A percentile compares a stretch with the other conserved stretches of the same genome.
Conservation (phyloP, 495 filamentous ascomycete genomes). For the Aspergillus bridgeri region DNA sequence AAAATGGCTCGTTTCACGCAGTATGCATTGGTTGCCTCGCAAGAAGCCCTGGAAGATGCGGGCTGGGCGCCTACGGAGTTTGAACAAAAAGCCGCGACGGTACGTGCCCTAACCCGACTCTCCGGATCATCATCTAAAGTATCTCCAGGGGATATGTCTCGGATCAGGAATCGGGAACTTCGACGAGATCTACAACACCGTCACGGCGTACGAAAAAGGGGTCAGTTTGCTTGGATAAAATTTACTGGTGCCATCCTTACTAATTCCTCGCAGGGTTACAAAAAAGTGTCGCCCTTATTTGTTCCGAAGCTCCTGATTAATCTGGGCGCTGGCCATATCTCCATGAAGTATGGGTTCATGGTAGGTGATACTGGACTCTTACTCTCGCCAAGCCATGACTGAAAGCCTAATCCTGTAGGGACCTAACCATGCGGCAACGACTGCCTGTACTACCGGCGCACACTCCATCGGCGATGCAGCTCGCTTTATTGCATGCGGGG, state of each 20-base stretch:
- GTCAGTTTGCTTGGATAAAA: constrained; percentile 42
- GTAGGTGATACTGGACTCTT: constrained; percentile 26
- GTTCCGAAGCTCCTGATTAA: constrained; percentile 92
- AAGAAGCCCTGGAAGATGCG: constrained; percentile 84
- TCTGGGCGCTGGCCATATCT: constrained; percentile 87
- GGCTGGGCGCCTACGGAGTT: constrained; percentile 65
- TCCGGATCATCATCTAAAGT: neutral
- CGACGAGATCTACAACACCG: constrained; percentile 81
- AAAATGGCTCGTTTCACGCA: constrained; percentile 90
- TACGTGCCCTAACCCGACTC: constrained; percentile 27
- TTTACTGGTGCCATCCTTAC: neutral
- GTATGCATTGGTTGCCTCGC: constrained; percentile 82
- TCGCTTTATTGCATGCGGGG: constrained; percentile 83
- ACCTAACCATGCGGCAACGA: constrained; percentile 87
- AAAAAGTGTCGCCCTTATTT: constrained; percentile 88
- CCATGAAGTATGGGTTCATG: constrained; percentile 87
- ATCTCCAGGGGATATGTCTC: constrained; percentile 70
- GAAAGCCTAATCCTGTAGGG: constrained; percentile 46
- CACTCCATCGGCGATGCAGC: constrained; percentile 92
- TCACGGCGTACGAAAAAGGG: constrained; percentile 68
- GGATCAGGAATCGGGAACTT: constrained; percentile 97
- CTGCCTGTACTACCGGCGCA: constrained; percentile 92
- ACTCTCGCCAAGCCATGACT: neutral
- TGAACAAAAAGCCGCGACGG: constrained; percentile 64
- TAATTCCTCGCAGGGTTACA: constrained; percentile 62